Evolutionary conservation across 2,329 filamentous ascomycete genomes (phyloP).

Genomic region (Boeremia lycopersici): DNA sequence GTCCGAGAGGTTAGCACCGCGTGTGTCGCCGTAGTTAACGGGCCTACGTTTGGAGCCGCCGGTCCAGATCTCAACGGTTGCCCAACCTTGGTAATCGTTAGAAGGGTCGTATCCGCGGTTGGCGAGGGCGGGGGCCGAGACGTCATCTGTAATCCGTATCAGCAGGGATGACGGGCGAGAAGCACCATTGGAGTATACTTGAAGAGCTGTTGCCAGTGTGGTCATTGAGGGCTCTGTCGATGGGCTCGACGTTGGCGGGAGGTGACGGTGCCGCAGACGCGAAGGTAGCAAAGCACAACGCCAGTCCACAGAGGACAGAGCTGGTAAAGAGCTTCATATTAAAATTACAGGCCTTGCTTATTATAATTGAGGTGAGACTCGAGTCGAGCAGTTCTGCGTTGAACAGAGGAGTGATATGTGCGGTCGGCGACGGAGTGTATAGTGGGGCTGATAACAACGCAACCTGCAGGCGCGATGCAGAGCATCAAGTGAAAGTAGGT

Average conservation of each 20-base stretch:
- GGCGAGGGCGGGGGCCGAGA: neutral
- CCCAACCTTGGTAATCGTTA: neutral
- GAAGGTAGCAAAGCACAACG: neutral
- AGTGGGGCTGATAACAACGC: too few species aligned
- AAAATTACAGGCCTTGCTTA: too few species aligned
- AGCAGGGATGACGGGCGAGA: neutral
- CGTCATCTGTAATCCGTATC: neutral
- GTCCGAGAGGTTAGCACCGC: neutral
- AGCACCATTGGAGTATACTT: neutral
- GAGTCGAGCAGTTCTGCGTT: too few species aligned
- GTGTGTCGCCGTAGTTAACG: constrained; percentile 3
- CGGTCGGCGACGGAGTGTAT: too few species aligned
- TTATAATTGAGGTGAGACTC: too few species aligned
- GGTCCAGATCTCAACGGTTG: constrained; percentile 2
- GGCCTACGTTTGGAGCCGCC: neutral
- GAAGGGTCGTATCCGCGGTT: neutral
- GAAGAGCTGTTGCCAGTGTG: neutral
- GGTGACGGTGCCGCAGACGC: neutral
- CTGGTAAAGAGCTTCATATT: neutral
- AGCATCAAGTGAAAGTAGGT: too few species aligned
- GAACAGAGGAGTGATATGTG: too few species aligned
- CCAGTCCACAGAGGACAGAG: neutral
- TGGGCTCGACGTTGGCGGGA: neutral
- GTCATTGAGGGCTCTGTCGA: neutral
- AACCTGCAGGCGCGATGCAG: too few species aligned